Conservation (phyloP, 768 basidiomycete species). For the Pleurotus sapidus region DNA sequence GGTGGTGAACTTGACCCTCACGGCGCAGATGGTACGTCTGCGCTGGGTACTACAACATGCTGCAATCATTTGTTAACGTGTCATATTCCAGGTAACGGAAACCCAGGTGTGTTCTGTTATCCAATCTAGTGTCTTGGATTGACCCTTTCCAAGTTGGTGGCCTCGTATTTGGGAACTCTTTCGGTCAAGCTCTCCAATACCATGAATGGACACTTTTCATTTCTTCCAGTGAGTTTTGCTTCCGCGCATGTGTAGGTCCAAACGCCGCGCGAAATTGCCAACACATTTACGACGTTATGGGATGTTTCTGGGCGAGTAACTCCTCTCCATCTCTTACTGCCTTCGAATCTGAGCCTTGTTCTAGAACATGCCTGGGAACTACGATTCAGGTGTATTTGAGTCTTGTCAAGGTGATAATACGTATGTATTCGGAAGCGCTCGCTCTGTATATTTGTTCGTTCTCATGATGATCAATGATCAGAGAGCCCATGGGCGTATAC, state of each 20-base stretch:
- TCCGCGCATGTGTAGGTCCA: conserved; percentile 67
- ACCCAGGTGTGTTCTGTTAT: conserved; percentile 16
- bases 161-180: conserved; percentile 12
- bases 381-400: conserved; percentile 58
- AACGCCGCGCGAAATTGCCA: conserved; percentile 62
- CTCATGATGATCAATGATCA: conserved; percentile 15
- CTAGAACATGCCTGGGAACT: conserved; percentile 75
- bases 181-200: conserved; percentile 48
- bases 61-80: background rate
- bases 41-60: background rate
- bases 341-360: conserved; percentile 17
- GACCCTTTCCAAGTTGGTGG: conserved; percentile 11
- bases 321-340: background rate
- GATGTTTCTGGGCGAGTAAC: conserved; percentile 45
- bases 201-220: conserved; percentile 89
- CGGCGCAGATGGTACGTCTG: conserved; percentile 38
- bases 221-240: conserved; percentile 63
- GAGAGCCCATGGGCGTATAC: conserved; percentile 67
- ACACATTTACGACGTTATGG: conserved; percentile 76
- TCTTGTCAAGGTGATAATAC: conserved; percentile 62
- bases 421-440: conserved; percentile 19
- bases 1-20: conserved; percentile 49
- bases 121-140: background rate
- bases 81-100: conserved; percentile 12
- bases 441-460: too few species aligned